phyloP scores from a whole-genome alignment of 2,329 filamentous ascomycete species.

The Aspergillus sojae region DNA sequence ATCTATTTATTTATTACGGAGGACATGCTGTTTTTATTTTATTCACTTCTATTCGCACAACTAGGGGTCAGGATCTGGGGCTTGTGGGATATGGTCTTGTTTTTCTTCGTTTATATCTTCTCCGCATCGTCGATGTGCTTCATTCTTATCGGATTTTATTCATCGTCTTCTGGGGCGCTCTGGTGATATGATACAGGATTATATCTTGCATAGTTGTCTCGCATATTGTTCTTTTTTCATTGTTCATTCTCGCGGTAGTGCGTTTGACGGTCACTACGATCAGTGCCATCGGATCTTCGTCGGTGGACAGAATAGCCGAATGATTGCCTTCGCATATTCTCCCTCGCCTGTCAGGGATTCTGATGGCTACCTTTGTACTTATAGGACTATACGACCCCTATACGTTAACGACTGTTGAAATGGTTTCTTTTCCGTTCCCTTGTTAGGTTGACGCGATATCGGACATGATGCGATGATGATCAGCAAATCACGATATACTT shows the following conservation, averaged over 20 bases:
- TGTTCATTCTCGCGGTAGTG: constrained; percentile 4
- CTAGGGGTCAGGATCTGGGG: constrained; percentile 14
- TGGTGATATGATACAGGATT: constrained; percentile 30
- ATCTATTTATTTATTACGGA: constrained; percentile 5
- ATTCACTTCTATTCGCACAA: background rate
- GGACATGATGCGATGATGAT: background rate
- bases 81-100: constrained; percentile 13
- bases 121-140: constrained; percentile 18
- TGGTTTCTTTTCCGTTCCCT: background rate
- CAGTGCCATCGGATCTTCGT: background rate
- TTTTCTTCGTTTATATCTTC: constrained; percentile 19
- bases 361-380: constrained; percentile 1
- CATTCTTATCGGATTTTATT: constrained; percentile 19
- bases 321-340: background rate
- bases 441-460: background rate
- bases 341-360: background rate
- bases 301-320: constrained; percentile 1
- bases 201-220: constrained; percentile 23
- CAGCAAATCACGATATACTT: background rate
- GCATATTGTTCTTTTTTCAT: constrained; percentile 4
- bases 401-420: background rate
- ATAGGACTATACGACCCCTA: background rate
- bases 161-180: constrained; percentile 27
- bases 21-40: constrained; percentile 6
- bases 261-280: constrained; percentile 3